phyloP scores from a whole-genome alignment of 192 early-diverging fungal genomes.

The Polychytrium aggregatum region DNA sequence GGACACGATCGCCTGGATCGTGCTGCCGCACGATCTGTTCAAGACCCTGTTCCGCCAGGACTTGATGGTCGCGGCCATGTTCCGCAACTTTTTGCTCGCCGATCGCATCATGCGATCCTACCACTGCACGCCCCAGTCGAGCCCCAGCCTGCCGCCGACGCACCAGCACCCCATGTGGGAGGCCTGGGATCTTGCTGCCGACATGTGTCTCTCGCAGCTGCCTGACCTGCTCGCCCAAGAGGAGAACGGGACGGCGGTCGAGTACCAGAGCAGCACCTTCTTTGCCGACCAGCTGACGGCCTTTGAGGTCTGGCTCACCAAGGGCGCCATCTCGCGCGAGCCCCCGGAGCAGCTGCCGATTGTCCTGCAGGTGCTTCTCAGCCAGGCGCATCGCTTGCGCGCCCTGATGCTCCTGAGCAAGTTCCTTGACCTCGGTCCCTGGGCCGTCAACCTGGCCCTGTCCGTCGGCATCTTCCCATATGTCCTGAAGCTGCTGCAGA shows the following conservation, averaged over 20 bases:
- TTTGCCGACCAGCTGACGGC: conserved; percentile 95
- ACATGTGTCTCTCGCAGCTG: conserved; percentile 83
- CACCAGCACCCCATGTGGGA: conserved; percentile 96
- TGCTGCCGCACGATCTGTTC: conserved; percentile 78
- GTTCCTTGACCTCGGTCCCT: conserved; percentile 84
- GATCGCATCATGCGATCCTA: conserved; percentile 93
- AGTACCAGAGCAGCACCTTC: conserved; percentile 75
- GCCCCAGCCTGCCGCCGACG: conserved; percentile 73
- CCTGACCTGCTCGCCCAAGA: conserved; percentile 55
- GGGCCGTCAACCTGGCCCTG: conserved; percentile 87
- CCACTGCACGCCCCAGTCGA: conserved; percentile 82
- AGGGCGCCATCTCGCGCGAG: conserved; percentile 59
- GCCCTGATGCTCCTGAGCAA: conserved; percentile 83
- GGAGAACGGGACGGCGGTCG: conserved; percentile 19
- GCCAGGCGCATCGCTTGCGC: conserved; percentile 86
- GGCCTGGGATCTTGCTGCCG: conserved; percentile 88
- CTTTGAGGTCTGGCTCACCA: conserved; percentile 90
- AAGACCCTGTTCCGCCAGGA: conserved; percentile 88
- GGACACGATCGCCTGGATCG: conserved; percentile 97
- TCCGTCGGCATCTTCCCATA: conserved; percentile 96
- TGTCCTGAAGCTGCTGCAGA: conserved; percentile 86
- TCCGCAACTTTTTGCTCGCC: conserved; percentile 90
- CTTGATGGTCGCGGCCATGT: conserved; percentile 85
- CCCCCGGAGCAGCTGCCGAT: conserved; percentile 90
- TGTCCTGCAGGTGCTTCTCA: conserved; percentile 89